Conservation (phyloP, 768 basidiomycete genomes). For the Xanthoconium stramineum region DNA sequence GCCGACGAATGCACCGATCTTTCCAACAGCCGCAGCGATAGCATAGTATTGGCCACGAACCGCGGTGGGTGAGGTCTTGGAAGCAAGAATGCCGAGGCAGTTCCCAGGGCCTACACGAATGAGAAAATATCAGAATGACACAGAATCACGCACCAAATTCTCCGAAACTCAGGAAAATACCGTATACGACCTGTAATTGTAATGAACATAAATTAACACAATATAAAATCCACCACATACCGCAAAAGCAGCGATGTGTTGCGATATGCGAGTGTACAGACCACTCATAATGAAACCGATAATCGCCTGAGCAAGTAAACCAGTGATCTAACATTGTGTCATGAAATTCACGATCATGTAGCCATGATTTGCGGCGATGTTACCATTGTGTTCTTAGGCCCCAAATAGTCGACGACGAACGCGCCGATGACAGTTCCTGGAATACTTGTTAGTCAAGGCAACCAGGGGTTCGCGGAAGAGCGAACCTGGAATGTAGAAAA, state of each 20-base stretch:
- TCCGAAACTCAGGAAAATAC: constrained; percentile 86
- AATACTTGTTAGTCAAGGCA: constrained; percentile 5
- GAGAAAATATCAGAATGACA: neutral
- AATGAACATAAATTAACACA: neutral
- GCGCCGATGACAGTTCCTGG: constrained; percentile 66
- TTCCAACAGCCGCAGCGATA: constrained; percentile 80
- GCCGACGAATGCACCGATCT: constrained; percentile 80
- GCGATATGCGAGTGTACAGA: constrained; percentile 58
- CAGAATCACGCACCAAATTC: constrained; percentile 59
- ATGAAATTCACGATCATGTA: neutral
- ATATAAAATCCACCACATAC: constrained; percentile 34
- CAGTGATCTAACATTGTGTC: constrained; percentile 48
- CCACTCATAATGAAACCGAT: constrained; percentile 92
- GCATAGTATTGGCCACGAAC: constrained; percentile 87
- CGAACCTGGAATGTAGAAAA: constrained; percentile 64
- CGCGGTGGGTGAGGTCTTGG: constrained; percentile 83
- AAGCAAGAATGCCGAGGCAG: constrained; percentile 78
- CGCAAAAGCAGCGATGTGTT: constrained; percentile 72
- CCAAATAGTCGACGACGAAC: constrained; percentile 70
- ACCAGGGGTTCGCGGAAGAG: neutral
- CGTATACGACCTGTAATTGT: constrained; percentile 66
- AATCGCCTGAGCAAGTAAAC: constrained; percentile 64
- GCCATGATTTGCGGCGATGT: neutral
- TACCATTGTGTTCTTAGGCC: constrained; percentile 76
- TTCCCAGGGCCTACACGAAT: constrained; percentile 67